A percentile compares a stretch with the other conserved stretches of the same genome.
Evolutionary conservation across 2,329 filamentous ascomycete genomes (phyloP).

Genomic region (Cytospora paraplurivora): DNA sequence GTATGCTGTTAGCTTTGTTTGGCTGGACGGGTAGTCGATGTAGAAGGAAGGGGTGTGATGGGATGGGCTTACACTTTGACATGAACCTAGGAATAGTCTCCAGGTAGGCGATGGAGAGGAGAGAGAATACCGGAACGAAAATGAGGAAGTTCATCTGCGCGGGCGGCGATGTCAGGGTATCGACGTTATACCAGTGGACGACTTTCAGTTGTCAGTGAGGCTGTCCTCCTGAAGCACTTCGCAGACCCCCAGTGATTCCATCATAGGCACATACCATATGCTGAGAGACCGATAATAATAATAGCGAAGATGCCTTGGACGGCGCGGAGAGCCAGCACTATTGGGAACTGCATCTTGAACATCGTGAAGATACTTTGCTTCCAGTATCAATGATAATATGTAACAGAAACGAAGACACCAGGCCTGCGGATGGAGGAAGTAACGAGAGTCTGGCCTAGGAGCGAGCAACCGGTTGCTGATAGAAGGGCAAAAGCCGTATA

Average conservation of each 20-base stretch:
- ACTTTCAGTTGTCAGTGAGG: constrained; percentile 45
- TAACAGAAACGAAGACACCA: constrained; percentile 28
- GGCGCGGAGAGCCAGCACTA: constrained; percentile 48
- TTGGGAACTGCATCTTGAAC: constrained; percentile 43
- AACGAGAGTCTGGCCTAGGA: constrained; percentile 29
- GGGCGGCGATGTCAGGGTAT: constrained; percentile 58
- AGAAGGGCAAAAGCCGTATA: constrained; percentile 30
- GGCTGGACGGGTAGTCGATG: background rate
- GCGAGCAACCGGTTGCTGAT: constrained; percentile 34
- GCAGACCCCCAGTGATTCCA: background rate
- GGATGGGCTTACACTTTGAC: constrained; percentile 41
- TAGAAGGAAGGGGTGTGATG: background rate
- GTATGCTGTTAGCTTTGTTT: background rate
- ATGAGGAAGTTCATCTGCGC: constrained; percentile 60
- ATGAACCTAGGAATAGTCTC: constrained; percentile 51
- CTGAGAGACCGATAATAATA: constrained; percentile 50
- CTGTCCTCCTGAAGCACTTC: background rate
- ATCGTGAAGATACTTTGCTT: constrained; percentile 21
- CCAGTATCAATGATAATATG: constrained; percentile 23
- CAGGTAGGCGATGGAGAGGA: constrained; percentile 57
- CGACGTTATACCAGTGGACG: constrained; percentile 59
- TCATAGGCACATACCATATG: constrained; percentile 49
- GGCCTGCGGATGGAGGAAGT: constrained; percentile 29
- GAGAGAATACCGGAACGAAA: constrained; percentile 55
- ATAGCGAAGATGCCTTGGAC: constrained; percentile 50